Base-by-base conservation (phyloP, 108 stramenopile genomes). In the Nitzschia putrida region DNA sequence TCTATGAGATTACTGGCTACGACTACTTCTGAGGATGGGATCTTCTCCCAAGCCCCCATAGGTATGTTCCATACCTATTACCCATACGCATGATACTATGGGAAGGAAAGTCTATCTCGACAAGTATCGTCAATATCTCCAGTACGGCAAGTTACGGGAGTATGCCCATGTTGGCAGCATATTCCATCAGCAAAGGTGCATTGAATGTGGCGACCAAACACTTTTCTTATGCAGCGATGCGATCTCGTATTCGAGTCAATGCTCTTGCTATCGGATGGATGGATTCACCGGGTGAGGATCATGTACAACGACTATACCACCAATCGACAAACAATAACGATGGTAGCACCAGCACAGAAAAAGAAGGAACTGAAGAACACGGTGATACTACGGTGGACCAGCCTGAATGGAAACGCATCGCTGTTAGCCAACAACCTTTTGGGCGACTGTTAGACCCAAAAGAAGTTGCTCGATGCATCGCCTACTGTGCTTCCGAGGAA, bases 251-350 rank as follows among this genome's bases (percentile, higher is more conserved):
- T 23, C 61, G 63, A 16, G 72, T 72, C 43, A 72, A 72, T 43
- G 61, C 72, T 9, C 44, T 72, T 6, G 61, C 63, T 13, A 72
- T 72, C 29, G 72, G 72, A 9, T 64, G 63, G 72, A 72, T 72
- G 72, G 72, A 72, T 44, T 64, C 72, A 13, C 72, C 72, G 18
- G 63, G 56, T 7, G 72, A 72, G 53, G 72, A 72, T 39, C 63
- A 25, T 6, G 38, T 64, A 1, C 72, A 72, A 53, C 47, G 51
- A 11, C 43, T 34, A 20, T 43, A 43, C 10, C 55, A 43, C 10
- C 55, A 57, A 8, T 34, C 29, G 29, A 34, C 29, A 34, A 34
- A 34, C 1, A 34, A 4, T 34, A 24, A 8, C 20, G 18, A 37
- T 8, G 11, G 42, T 14, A 41, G n/a, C n/a, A n/a, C n/a, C n/a